phyloP scores from a whole-genome alignment of 306 rosid species.

The Glycine latifolia region DNA sequence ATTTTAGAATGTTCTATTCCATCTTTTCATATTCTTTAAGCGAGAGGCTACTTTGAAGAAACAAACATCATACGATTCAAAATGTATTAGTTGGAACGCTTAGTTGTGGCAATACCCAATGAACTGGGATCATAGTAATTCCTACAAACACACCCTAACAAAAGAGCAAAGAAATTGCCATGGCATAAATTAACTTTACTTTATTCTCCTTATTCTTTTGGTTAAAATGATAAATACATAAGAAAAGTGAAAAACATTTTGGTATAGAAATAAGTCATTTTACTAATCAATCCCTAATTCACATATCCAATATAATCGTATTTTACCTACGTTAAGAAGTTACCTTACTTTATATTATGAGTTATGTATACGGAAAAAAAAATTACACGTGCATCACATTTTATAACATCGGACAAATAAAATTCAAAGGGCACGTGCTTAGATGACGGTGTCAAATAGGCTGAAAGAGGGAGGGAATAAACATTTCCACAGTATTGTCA shows the following conservation, averaged over 20 bases:
- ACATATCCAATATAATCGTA: neutral
- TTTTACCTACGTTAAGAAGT: neutral
- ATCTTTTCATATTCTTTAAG: neutral
- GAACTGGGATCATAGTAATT: too few relatives aligned
- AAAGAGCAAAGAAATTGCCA: neutral
- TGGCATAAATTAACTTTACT: neutral
- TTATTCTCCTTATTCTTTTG: neutral
- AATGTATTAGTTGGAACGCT: neutral
- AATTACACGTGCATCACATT: constrained; percentile 22
- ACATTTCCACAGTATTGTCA: neutral
- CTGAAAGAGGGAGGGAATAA: too few relatives aligned
- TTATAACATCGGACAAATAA: neutral
- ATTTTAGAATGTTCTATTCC: too few relatives aligned
- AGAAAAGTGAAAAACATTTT: neutral
- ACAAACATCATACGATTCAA: too few relatives aligned
- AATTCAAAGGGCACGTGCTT: neutral
- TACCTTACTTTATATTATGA: neutral
- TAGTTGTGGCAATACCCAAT: too few relatives aligned
- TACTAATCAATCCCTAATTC: neutral
- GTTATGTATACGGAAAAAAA: neutral
- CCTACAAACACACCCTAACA: neutral
- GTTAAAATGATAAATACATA: neutral
- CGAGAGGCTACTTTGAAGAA: neutral
- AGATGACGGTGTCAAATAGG: neutral
- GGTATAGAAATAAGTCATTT: neutral